phyloP scores from a whole-genome alignment of 1,284 basidiomycete species.

The Sporisorium iseilematis-ciliati region DNA sequence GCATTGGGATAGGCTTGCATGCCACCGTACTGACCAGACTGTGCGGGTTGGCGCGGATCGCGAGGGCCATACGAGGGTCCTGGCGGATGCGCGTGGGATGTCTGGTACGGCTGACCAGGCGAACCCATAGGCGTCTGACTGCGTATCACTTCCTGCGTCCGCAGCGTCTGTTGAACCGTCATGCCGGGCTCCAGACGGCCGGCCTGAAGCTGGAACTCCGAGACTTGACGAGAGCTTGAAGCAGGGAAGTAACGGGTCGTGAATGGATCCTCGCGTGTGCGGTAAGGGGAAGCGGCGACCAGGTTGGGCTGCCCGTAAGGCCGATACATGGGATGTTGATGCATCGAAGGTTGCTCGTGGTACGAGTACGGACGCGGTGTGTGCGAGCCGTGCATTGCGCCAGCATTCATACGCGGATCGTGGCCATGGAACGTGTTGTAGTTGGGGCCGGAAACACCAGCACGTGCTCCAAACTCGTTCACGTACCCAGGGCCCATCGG shows the following conservation, averaged over 20 bases:
- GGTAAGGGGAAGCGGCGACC: slow-evolving; percentile 17
- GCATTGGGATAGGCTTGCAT: slow-evolving; percentile 24
- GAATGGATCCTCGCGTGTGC: slow-evolving; percentile 59
- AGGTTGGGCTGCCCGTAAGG: slow-evolving; percentile 29
- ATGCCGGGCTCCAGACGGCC: slow-evolving; percentile 60
- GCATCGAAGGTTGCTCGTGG: slow-evolving; percentile 45
- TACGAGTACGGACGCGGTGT: slow-evolving; percentile 57
- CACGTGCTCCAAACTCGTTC: slow-evolving; percentile 44
- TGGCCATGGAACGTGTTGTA: slow-evolving; percentile 51
- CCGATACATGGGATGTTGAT: slow-evolving; percentile 33
- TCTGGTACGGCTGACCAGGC: slow-evolving; percentile 21
- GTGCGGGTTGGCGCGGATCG: slow-evolving; percentile 40
- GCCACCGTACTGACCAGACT: slow-evolving; percentile 17
- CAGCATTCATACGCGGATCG: slow-evolving; percentile 30
- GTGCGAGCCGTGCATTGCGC: slow-evolving; percentile 30
- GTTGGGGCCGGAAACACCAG: slow-evolving; percentile 13
- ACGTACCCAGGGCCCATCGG: slow-evolving; percentile 23
- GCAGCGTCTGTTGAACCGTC: slow-evolving; percentile 63
- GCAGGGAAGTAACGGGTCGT: slow-evolving; percentile 58
- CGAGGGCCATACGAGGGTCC: slow-evolving; percentile 47
- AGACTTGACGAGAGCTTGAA: slow-evolving; percentile 62
- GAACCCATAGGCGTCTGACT: slow-evolving; percentile 12
- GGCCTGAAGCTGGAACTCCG: slow-evolving; percentile 59
- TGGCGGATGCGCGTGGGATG: slow-evolving; percentile 24
- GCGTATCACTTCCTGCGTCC: slow-evolving; percentile 54